Evolutionary conservation across 306 rosid genomes (phyloP).

Genomic region (Cyclanthera cordifolia): DNA sequence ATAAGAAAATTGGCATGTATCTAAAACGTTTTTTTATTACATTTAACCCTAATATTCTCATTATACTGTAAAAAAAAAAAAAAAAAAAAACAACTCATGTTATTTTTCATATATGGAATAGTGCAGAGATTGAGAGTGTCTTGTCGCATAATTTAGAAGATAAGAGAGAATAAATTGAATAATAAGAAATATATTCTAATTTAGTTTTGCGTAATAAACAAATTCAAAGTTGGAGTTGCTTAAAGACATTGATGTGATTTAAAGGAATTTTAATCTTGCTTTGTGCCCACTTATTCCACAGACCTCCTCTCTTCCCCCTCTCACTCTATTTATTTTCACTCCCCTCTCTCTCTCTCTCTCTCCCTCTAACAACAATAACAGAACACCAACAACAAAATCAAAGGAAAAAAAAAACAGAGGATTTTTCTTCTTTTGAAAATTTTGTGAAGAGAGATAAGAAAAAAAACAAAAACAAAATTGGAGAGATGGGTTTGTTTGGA

Average conservation of each 20-base stretch:
- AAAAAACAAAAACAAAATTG: slow-evolving; percentile 9
- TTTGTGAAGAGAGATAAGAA: too few species aligned
- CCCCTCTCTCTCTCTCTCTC: slow-evolving; percentile 13
- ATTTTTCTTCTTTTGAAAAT: background rate
- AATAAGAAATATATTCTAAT: background rate
- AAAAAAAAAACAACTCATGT: too few species aligned
- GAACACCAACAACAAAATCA: background rate
- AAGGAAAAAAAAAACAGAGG: background rate
- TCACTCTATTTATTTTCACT: slow-evolving; percentile 21
- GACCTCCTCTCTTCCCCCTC: background rate
- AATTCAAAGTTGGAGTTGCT: slow-evolving; percentile 35
- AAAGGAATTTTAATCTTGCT: slow-evolving; percentile 62
- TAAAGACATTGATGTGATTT: slow-evolving; percentile 51
- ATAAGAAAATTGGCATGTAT: too few species aligned
- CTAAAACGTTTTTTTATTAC: too few species aligned
- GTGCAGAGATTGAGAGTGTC: too few species aligned
- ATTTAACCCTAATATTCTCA: too few species aligned
- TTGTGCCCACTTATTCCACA: slow-evolving; percentile 47
- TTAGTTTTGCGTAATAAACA: slow-evolving; percentile 15
- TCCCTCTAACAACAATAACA: slow-evolving; percentile 7
- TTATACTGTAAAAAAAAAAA: too few species aligned
- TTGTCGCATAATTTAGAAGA: background rate
- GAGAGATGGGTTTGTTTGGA: slow-evolving; percentile 16
- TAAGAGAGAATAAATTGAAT: slow-evolving; percentile 20
- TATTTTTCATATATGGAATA: too few species aligned